Percentiles rank a stretch among this genome's conserved stretches.
Conservation (phyloP, 2,329 filamentous ascomycete species). For the Aspergillus caelatus region DNA sequence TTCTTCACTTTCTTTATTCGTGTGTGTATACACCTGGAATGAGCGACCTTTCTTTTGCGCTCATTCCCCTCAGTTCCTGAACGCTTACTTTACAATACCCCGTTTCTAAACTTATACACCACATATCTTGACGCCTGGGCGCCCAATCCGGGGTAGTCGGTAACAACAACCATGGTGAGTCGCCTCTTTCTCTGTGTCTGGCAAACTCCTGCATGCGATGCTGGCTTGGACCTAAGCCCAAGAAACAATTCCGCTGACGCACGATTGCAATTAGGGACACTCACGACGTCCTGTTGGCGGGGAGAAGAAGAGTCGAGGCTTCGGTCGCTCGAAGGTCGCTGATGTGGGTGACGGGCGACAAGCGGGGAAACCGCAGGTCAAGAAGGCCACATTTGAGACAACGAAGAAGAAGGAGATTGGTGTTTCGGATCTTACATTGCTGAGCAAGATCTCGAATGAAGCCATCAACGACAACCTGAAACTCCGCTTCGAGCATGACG, state of each 20-base stretch:
- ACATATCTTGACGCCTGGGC: conserved; percentile 35
- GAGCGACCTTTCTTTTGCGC: conserved; percentile 19
- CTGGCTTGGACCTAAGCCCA: neutral
- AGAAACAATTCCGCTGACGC: conserved; percentile 22
- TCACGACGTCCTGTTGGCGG: conserved; percentile 47
- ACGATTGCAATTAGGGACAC: conserved; percentile 37
- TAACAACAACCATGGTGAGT: conserved; percentile 39
- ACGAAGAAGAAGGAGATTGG: conserved; percentile 99
- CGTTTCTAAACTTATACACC: conserved; percentile 28
- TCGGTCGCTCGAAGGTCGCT: conserved; percentile 47
- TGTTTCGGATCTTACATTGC: conserved; percentile 93
- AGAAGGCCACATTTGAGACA: conserved; percentile 93
- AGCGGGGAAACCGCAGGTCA: conserved; percentile 68
- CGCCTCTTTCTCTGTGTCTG: neutral
- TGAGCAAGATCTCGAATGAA: conserved; percentile 98
- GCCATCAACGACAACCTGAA: conserved; percentile 99
- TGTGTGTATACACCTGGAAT: conserved; percentile 17
- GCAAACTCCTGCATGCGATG: neutral
- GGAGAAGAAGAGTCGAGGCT: conserved; percentile 46
- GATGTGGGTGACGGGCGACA: conserved; percentile 48
- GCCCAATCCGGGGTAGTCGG: conserved; percentile 31
- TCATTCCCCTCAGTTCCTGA: conserved; percentile 19
- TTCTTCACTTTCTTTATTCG: conserved; percentile 6
- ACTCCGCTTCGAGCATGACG: conserved; percentile 93
- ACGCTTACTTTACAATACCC: conserved; percentile 13